Evolutionary conservation across 1,139 yeast genomes (phyloP).

Genomic region (Yamadazyma aaseri): DNA sequence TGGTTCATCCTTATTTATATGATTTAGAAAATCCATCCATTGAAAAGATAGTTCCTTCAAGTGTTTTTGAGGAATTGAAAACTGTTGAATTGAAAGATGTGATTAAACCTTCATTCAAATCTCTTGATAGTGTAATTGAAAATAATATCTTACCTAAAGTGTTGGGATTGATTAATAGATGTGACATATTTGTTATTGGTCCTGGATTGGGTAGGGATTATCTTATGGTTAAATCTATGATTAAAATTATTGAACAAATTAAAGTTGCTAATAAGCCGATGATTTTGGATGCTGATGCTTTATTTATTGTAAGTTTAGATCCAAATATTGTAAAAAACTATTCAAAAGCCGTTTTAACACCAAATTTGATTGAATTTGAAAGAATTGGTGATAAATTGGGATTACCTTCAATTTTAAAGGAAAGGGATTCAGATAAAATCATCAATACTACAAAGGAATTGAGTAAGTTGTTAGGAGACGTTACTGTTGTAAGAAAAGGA

Average conservation of each 20-base stretch:
- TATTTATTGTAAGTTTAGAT: constrained; percentile 57
- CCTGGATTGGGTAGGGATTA: constrained; percentile 92
- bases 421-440: constrained; percentile 20
- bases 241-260: constrained; percentile 56
- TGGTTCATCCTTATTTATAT: constrained; percentile 89
- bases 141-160: constrained; percentile 55
- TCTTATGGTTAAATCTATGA: constrained; percentile 61
- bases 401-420: constrained; percentile 30
- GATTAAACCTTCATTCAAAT: constrained; percentile 16
- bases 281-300: constrained; percentile 87
- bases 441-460: constrained; percentile 38
- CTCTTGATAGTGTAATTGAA: constrained; percentile 34
- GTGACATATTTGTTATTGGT: constrained; percentile 84
- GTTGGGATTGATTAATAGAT: constrained; percentile 52
- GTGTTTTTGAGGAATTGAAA: constrained; percentile 17
- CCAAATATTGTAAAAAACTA: constrained; percentile 53
- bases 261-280: constrained; percentile 57
- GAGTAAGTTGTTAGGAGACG: constrained; percentile 59
- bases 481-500: constrained; percentile 76
- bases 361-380: constrained; percentile 82
- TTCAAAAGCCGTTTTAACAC: constrained; percentile 70
- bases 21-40: constrained; percentile 26
- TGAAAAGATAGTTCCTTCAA: constrained; percentile 10
- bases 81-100: constrained; percentile 22
- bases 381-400: constrained; percentile 53